Percentiles rank a stretch among this genome's conserved stretches.
These are phyloP conservation scores for Fusarium newnesense DNA, from an alignment of 2,329 filamentous ascomycete species.

Conservation along the genomic window DNA sequence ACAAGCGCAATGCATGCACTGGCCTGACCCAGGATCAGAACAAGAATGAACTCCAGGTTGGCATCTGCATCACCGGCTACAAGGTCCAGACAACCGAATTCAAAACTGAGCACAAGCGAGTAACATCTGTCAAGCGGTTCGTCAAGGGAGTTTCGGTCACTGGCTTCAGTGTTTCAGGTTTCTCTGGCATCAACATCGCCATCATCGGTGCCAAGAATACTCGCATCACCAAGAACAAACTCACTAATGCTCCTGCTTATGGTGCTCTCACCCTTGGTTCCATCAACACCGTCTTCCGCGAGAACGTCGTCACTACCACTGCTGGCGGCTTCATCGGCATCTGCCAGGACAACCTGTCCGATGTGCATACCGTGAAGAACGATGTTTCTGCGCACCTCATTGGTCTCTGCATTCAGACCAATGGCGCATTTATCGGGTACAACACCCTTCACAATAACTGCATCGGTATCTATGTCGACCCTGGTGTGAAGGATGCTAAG, in stretches of 20 bases:
- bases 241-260: conserved; percentile 40
- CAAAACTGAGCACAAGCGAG: conserved; percentile 45
- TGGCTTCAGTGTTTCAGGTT: conserved; percentile 48
- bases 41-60: conserved; percentile 31
- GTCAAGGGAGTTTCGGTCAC: conserved; percentile 48
- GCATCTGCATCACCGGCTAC: conserved; percentile 50
- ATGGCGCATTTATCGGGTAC: conserved; percentile 44
- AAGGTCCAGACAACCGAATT: conserved; percentile 42
- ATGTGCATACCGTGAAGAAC: conserved; percentile 45
- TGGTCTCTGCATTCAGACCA: conserved; percentile 51
- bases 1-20: conserved; percentile 45
- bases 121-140: conserved; percentile 38
- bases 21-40: conserved; percentile 42
- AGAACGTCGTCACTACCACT: conserved; percentile 44
- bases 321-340: conserved; percentile 44
- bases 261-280: conserved; percentile 52
- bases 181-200: conserved; percentile 51
- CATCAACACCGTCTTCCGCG: conserved; percentile 40
- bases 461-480: conserved; percentile 48
- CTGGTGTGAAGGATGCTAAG: conserved; percentile 43
- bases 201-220: conserved; percentile 47
- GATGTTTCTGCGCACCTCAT: conserved; percentile 45
- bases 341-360: conserved; percentile 50
- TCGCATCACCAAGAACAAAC: conserved; percentile 24
- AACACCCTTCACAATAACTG: conserved; percentile 49